phyloP scores from a whole-genome alignment of 805 yeast genomes.

The Barnettozyma siamensis region DNA sequence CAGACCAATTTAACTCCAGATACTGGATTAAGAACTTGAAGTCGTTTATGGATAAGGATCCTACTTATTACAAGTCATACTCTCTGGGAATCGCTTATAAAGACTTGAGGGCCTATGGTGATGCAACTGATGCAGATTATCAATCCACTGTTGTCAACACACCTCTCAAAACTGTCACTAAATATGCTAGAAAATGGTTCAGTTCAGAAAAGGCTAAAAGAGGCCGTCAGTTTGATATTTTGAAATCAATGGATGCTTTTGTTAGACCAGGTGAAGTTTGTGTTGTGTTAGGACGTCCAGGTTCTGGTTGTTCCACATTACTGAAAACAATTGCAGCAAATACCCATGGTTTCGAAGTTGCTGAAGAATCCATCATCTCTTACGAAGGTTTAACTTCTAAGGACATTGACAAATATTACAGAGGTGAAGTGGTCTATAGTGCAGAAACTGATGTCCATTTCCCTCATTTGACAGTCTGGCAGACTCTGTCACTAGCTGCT shows the following conservation, averaged over 20 bases:
- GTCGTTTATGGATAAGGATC: slow-evolving; percentile 42
- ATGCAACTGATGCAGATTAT: slow-evolving; percentile 51
- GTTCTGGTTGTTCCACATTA: slow-evolving; percentile 69
- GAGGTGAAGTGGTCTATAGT: slow-evolving; percentile 67
- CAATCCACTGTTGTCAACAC: slow-evolving; percentile 51
- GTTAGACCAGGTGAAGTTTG: slow-evolving; percentile 59
- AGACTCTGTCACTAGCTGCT: slow-evolving; percentile 60
- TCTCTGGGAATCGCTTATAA: slow-evolving; percentile 52
- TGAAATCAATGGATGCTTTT: slow-evolving; percentile 61
- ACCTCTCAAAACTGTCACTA: slow-evolving; percentile 19
- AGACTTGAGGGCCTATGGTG: slow-evolving; percentile 54
- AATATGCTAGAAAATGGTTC: slow-evolving; percentile 9
- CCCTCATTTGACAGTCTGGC: slow-evolving; percentile 62
- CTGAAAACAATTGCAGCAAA: slow-evolving; percentile 54
- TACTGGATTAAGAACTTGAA: slow-evolving; percentile 61
- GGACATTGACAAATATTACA: slow-evolving; percentile 45
- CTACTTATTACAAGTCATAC: slow-evolving; percentile 51
- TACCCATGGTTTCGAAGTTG: slow-evolving; percentile 54
- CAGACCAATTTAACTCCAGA: slow-evolving; percentile 48
- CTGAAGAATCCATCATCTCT: slow-evolving; percentile 38
- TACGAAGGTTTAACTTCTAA: slow-evolving; percentile 49
- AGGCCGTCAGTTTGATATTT: slow-evolving; percentile 33
- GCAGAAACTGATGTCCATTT: slow-evolving; percentile 66
- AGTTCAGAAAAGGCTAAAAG: slow-evolving; percentile 14
- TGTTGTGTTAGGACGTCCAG: slow-evolving; percentile 70